A percentile compares a stretch with the other conserved stretches of the same genome.
Evolutionary conservation across 2,329 filamentous ascomycete species (phyloP).

Genomic region (Ploettnerulaceae sp.): DNA sequence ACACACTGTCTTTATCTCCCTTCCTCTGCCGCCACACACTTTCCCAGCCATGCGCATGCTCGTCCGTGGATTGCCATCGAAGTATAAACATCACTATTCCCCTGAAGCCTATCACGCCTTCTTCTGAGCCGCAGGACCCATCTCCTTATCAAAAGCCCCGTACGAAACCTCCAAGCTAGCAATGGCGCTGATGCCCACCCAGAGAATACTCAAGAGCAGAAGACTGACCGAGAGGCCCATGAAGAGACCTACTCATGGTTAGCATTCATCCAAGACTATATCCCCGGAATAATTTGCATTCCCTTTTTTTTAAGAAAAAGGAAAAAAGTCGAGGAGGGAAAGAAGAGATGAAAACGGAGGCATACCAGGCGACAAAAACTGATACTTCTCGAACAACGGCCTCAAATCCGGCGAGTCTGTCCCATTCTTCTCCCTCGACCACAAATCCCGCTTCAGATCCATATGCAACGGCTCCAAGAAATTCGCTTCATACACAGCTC

Average conservation of each 20-base stretch:
- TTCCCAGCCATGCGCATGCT: too few relatives aligned
- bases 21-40: not conserved
- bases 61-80: too few relatives aligned
- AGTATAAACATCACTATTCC: not conserved
- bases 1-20: not conserved
- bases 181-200: slow-evolving; percentile 71
- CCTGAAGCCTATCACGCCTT: slow-evolving; percentile 41
- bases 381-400: slow-evolving; percentile 83
- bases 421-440: slow-evolving; percentile 36
- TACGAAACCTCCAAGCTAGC: slow-evolving; percentile 84
- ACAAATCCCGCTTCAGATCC: slow-evolving; percentile 62
- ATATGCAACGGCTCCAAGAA: slow-evolving; percentile 60
- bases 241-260: slow-evolving; percentile 63
- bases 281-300: not conserved
- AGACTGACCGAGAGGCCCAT: slow-evolving; percentile 72
- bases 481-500: slow-evolving; percentile 55
- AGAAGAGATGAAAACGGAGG: slow-evolving; percentile 19
- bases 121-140: slow-evolving; percentile 82
- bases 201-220: slow-evolving; percentile 70
- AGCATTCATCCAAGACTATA: not conserved
- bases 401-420: slow-evolving; percentile 43
- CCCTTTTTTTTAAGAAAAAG: not conserved
- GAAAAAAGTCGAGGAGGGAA: not conserved
- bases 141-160: slow-evolving; percentile 94
- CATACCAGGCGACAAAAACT: slow-evolving; percentile 85